Evolutionary conservation across 2,329 filamentous ascomycete genomes (phyloP), one percentile per base, ranked within the genome.

Genomic region (Fusarium chuoi): DNA sequence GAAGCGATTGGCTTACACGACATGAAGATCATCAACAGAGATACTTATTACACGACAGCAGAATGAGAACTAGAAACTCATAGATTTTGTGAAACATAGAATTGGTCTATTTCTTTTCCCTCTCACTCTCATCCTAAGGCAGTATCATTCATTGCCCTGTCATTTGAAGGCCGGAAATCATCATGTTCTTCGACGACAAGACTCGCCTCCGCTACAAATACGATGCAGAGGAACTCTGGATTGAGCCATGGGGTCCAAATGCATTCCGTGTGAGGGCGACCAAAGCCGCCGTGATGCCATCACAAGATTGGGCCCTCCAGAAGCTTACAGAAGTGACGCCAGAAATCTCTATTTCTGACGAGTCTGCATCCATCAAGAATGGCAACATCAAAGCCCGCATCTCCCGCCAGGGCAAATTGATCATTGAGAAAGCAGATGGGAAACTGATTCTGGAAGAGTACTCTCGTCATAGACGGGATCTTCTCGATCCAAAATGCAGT

Each of bases 401-500:
- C 45, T 77, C 73, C 12, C 60, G 70, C 3, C 69, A 77, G 5
- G 81, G 80, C 24, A 82, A 82, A 57, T 56, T 83, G 12, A 65
- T 75, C 14, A 71, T 83, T 13, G 71, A 70, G 51, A 81, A 79
- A 54, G 54, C 65, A 4, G 65, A 77, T 1, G 80, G 80, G 7
- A 76, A 76, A 5, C 30, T 81, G 2, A 41, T 82, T 2, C 72
- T 82, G 2, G 79, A 82, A 56, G 81, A 82, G 38, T 82, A 77
- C 39, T 74, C 76, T 10, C 80, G 81, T 7, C 71, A 79, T 39
- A 71, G 80, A 10, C 59, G 51, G 4, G 81, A 84, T 3, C 70
- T 87, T 15, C 82, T 91, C 24, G 89, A 91, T 71, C 88, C 89
- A 1, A 90, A 90, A 77, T 88, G 87, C 79, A 90, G 87, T 70